Percentiles rank a stretch among this genome's conserved stretches.
Evolutionary conservation across 2,329 filamentous ascomycete species (phyloP).

Genomic region (Fusarium algeriense): DNA sequence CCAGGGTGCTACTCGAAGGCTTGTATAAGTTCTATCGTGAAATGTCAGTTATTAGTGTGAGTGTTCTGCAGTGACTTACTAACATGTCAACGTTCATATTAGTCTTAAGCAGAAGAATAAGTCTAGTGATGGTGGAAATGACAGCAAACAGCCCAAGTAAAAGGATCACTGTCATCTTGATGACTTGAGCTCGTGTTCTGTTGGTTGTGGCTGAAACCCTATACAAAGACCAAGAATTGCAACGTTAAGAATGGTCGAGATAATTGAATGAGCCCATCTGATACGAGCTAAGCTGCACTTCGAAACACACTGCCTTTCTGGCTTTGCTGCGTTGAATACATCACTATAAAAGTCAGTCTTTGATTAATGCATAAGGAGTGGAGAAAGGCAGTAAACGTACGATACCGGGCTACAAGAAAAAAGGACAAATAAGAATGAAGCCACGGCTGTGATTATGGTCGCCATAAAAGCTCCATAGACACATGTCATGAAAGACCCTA

Average conservation of each 20-base stretch:
- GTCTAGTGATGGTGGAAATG: constrained; percentile 54
- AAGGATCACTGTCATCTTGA: constrained; percentile 54
- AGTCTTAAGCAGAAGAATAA: constrained; percentile 51
- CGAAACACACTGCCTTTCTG: constrained; percentile 32
- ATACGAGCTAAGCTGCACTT: constrained; percentile 43
- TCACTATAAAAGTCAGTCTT: constrained; percentile 20
- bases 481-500: constrained; percentile 32
- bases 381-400: constrained; percentile 12
- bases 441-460: constrained; percentile 24
- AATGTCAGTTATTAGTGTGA: not conserved
- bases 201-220: constrained; percentile 53
- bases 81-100: constrained; percentile 50
- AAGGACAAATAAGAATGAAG: constrained; percentile 41
- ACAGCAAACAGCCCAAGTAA: constrained; percentile 55
- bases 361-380: too few species aligned
- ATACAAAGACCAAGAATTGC: constrained; percentile 53
- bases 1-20: constrained; percentile 54
- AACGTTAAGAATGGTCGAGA: constrained; percentile 52
- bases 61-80: constrained; percentile 23
- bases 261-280: constrained; percentile 51
- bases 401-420: constrained; percentile 37
- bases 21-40: constrained; percentile 52
- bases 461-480: constrained; percentile 27
- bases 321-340: constrained; percentile 33
- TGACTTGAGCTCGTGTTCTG: constrained; percentile 50